A percentile compares a stretch with the other conserved stretches of the same genome.
These are phyloP conservation scores for Metschnikowia peoriensis DNA, from an alignment of 805 yeast species.

Conservation along the genomic window DNA sequence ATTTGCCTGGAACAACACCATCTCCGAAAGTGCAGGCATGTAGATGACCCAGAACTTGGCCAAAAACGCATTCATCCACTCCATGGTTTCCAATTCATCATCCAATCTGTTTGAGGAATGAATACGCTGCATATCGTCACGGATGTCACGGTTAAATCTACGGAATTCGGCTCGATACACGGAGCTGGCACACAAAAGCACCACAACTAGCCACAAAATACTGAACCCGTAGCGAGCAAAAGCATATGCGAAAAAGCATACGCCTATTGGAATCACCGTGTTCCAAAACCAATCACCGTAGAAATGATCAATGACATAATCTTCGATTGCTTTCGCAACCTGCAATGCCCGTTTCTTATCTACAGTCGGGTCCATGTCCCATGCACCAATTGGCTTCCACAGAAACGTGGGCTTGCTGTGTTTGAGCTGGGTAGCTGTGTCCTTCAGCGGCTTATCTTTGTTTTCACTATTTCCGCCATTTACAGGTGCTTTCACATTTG, in stretches of 20 bases:
- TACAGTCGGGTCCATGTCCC: conserved; percentile 25
- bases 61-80: conserved; percentile 76
- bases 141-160: conserved; percentile 67
- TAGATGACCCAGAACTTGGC: conserved; percentile 85
- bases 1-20: conserved; percentile 69
- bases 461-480: conserved; percentile 7
- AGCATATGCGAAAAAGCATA: conserved; percentile 71
- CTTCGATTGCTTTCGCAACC: conserved; percentile 42
- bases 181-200: conserved; percentile 59
- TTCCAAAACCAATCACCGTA: conserved; percentile 74
- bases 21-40: conserved; percentile 81
- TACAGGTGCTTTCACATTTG: conserved; percentile 14
- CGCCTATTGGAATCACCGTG: conserved; percentile 59
- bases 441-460: background rate
- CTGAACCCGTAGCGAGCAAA: conserved; percentile 65
- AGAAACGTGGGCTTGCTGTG: conserved; percentile 29
- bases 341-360: conserved; percentile 29
- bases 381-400: conserved; percentile 41
- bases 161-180: conserved; percentile 72
- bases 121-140: conserved; percentile 73
- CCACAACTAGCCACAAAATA: conserved; percentile 57
- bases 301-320: conserved; percentile 65
- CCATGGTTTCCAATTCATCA: conserved; percentile 66
- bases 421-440: conserved; percentile 1
- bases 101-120: conserved; percentile 63